Evolutionary conservation across 257 asterid genomes (phyloP).

Genomic region (Knoxia roxburghii): DNA sequence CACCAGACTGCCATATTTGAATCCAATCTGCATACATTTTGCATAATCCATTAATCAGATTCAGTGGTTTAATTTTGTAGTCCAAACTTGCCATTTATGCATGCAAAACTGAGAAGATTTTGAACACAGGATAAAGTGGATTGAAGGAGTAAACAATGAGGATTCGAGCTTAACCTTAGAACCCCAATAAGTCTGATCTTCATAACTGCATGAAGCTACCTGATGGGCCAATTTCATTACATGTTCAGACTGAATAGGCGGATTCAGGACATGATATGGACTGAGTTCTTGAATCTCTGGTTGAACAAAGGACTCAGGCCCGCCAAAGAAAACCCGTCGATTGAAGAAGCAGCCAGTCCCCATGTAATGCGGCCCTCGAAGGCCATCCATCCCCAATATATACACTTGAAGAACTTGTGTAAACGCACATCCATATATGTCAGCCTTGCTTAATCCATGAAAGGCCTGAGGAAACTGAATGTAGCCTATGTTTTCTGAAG

Average conservation of each 20-base stretch:
- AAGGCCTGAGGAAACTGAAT: slow-evolving; percentile 66
- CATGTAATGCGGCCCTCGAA: slow-evolving; percentile 46
- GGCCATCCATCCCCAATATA: slow-evolving; percentile 68
- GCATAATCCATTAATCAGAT: neutral
- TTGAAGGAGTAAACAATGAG: no score
- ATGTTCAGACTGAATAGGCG: slow-evolving; percentile 28
- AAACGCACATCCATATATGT: slow-evolving; percentile 53
- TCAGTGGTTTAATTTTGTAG: no score
- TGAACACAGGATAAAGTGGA: no score
- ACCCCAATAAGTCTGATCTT: slow-evolving; percentile 55
- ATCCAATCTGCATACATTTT: slow-evolving; percentile 51
- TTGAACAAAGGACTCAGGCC: slow-evolving; percentile 30
- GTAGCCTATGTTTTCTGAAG: slow-evolving; percentile 39
- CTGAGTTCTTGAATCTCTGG: slow-evolving; percentile 43
- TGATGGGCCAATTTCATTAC: slow-evolving; percentile 39
- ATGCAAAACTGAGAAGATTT: no score
- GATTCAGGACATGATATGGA: slow-evolving; percentile 30
- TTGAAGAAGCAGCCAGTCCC: slow-evolving; percentile 71
- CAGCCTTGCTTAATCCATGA: slow-evolving; percentile 53
- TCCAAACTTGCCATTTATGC: no score
- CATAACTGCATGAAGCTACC: slow-evolving; percentile 55
- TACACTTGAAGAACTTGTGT: slow-evolving; percentile 35
- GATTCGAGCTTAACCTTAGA: slow-evolving; percentile 35
- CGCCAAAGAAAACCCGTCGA: slow-evolving; percentile 61
- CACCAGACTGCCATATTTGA: slow-evolving; percentile 65